These are phyloP conservation scores for Rhodosporidiobolus odoratus DNA, from an alignment of 768 basidiomycete species.

Conservation along the genomic window DNA sequence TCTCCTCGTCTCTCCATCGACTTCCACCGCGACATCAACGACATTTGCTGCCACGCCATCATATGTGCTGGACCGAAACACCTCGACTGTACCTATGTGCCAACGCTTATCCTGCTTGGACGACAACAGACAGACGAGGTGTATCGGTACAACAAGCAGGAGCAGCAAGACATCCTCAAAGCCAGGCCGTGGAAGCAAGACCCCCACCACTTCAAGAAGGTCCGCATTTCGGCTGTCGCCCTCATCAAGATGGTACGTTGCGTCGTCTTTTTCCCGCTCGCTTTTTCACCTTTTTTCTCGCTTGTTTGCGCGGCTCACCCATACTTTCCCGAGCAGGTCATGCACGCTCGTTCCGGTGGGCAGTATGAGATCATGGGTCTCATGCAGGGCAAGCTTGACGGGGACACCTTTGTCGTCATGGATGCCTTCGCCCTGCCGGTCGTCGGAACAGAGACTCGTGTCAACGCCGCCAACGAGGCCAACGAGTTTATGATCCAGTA, in stretches of 20 bases:
- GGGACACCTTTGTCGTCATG: conserved; percentile 60
- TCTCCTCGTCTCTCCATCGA: conserved; percentile 33
- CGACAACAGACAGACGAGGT: conserved; percentile 39
- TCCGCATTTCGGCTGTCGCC: conserved; percentile 53
- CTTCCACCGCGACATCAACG: background rate
- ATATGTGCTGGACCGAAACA: conserved; percentile 23
- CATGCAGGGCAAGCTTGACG: conserved; percentile 61
- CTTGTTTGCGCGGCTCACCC: background rate
- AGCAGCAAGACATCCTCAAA: conserved; percentile 49
- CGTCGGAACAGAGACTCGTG: conserved; percentile 95
- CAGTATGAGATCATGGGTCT: conserved; percentile 99
- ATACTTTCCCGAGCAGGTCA: conserved; percentile 44
- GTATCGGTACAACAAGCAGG: conserved; percentile 46
- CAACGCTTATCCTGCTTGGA: too few species aligned
- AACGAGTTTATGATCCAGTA: conserved; percentile 99
- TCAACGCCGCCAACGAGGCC: conserved; percentile 91
- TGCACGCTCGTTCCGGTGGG: conserved; percentile 90
- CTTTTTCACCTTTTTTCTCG: too few species aligned
- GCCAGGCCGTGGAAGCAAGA: conserved; percentile 85
- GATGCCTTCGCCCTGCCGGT: conserved; percentile 97
- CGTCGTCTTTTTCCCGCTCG: background rate
- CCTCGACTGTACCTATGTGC: too few species aligned
- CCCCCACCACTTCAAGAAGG: conserved; percentile 52
- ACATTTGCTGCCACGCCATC: too few species aligned
- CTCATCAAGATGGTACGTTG: conserved; percentile 58